Evolutionary conservation across 768 basidiomycete genomes (phyloP).

Genomic region (Rhodotorula diobovata): DNA sequence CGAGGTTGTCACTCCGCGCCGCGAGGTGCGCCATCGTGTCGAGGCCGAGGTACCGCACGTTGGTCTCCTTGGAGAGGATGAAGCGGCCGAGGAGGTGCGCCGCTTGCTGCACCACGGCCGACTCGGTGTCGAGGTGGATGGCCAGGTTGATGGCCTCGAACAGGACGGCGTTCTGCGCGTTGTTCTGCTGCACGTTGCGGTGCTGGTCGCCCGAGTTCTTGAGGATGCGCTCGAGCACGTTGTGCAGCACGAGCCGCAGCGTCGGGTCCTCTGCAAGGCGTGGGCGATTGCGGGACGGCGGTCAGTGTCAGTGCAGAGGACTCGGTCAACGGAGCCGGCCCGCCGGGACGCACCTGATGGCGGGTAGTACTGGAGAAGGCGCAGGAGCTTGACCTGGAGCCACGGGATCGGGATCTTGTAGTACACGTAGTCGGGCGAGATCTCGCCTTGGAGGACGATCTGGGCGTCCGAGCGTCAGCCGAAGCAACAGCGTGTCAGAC

Average conservation of each 20-base stretch:
- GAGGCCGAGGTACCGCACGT: conserved; percentile 92
- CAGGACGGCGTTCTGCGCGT: conserved; percentile 94
- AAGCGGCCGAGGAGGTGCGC: conserved; percentile 88
- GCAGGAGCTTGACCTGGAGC: conserved; percentile 92
- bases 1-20: conserved; percentile 82
- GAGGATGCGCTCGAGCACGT: conserved; percentile 80
- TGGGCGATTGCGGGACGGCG: too few relatives aligned
- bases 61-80: conserved; percentile 96
- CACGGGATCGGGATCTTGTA: conserved; percentile 97
- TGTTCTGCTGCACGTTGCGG: conserved; percentile 95
- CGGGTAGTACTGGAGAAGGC: conserved; percentile 89
- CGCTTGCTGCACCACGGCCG: conserved; percentile 78
- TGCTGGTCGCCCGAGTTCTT: conserved; percentile 80
- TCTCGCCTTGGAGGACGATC: conserved; percentile 89
- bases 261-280: conserved; percentile 68
- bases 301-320: too few relatives aligned
- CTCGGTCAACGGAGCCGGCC: too few relatives aligned
- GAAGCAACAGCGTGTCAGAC: not conserved
- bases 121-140: conserved; percentile 89
- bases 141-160: conserved; percentile 96
- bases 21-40: conserved; percentile 99
- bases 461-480: conserved; percentile 44
- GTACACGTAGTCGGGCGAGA: conserved; percentile 81
- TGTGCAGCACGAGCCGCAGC: conserved; percentile 65
- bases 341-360: conserved; percentile 72